These are phyloP conservation scores for Kernera saxatilis DNA, from an alignment of 345 rosid species.

Conservation along the genomic window DNA sequence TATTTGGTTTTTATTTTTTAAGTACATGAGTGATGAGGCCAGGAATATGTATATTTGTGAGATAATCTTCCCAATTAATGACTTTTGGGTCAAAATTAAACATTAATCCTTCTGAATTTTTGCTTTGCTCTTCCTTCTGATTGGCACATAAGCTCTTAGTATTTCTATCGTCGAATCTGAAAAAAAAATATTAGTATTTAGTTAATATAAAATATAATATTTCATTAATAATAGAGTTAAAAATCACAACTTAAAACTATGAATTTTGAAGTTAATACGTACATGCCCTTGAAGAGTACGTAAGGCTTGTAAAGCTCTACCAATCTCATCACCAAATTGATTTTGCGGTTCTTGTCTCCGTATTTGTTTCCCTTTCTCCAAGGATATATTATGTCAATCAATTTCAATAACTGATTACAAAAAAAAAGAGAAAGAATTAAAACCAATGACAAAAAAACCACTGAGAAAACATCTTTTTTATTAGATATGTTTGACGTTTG, in stretches of 20 bases:
- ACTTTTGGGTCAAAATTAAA: constrained; percentile 53
- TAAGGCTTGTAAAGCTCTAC: constrained; percentile 82
- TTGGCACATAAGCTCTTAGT: constrained; percentile 36
- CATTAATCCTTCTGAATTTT: constrained; percentile 33
- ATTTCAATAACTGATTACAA: constrained; percentile 12
- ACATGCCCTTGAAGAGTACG: constrained; percentile 82
- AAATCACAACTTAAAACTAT: not conserved
- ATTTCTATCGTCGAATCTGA: constrained; percentile 67
- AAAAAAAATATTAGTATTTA: not conserved
- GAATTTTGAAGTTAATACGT: constrained; percentile 24
- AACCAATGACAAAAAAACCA: no score
- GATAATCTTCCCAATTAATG: constrained; percentile 63
- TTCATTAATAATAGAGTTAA: not conserved
- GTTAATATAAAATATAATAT: not conserved
- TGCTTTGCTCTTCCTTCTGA: constrained; percentile 26
- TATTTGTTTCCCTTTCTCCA: constrained; percentile 24
- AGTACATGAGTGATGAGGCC: constrained; percentile 51
- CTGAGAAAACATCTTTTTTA: no score
- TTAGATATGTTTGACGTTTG: no score
- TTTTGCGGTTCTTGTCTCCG: constrained; percentile 16
- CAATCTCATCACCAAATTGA: constrained; percentile 53
- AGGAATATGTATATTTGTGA: constrained; percentile 52
- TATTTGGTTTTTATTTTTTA: constrained; percentile 28
- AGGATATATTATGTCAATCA: constrained; percentile 21
- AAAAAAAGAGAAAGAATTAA: not conserved